phyloP scores from a whole-genome alignment of 495 filamentous ascomycete genomes.

The Trichoderma asperelloides region DNA sequence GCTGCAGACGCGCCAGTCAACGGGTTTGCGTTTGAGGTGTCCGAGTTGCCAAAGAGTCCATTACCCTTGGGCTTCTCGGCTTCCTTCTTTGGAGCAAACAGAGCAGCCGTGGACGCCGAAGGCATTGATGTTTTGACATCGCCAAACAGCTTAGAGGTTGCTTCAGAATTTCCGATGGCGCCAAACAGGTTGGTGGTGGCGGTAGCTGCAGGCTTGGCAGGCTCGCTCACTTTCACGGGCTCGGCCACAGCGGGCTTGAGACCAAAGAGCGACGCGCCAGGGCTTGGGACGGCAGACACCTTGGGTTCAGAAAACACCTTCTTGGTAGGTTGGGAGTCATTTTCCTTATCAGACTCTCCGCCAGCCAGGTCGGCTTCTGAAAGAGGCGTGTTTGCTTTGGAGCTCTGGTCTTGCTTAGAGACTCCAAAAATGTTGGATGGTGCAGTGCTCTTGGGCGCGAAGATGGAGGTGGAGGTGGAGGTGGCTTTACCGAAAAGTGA shows the following conservation, averaged over 20 bases:
- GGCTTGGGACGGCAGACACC: slow-evolving; percentile 22
- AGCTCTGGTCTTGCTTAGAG: slow-evolving; percentile 5
- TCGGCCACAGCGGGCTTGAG: slow-evolving; percentile 21
- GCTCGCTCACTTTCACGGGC: slow-evolving; percentile 8
- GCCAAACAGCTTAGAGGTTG: slow-evolving; percentile 6
- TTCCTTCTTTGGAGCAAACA: slow-evolving; percentile 13
- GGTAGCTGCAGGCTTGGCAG: slow-evolving; percentile 9
- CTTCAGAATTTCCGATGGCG: background rate
- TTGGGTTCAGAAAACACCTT: background rate
- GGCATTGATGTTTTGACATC: background rate
- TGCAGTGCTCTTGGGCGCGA: slow-evolving; percentile 10
- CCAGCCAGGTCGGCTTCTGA: background rate
- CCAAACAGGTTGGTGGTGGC: slow-evolving; percentile 2
- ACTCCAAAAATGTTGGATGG: slow-evolving; percentile 3
- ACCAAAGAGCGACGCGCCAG: slow-evolving; percentile 20
- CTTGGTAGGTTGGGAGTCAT: slow-evolving; percentile 6
- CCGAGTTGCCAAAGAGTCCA: slow-evolving; percentile 30
- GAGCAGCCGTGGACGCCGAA: background rate
- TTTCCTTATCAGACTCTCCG: slow-evolving; percentile 13
- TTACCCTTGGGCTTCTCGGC: slow-evolving; percentile 17
- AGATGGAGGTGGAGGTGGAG: background rate
- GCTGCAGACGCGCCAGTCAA: background rate
- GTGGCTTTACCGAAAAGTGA: background rate
- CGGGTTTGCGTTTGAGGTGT: slow-evolving; percentile 15
- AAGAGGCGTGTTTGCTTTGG: background rate